phyloP scores from a whole-genome alignment of 495 filamentous ascomycete species.

The Penicillium parvum region DNA sequence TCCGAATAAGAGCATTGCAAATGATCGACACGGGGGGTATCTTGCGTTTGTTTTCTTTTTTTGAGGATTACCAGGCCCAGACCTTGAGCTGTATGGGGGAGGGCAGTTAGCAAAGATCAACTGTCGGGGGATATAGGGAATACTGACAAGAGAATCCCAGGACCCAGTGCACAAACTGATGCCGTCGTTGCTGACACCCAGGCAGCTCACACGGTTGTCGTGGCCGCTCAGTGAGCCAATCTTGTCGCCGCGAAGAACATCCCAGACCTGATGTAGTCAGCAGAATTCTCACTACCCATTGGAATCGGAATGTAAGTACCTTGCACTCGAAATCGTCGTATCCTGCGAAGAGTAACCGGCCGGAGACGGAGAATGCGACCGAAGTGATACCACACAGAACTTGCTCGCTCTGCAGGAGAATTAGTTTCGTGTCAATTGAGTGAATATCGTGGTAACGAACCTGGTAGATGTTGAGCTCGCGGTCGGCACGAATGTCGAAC shows the following conservation, averaged over 20 bases:
- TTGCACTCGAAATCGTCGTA: conserved; percentile 99
- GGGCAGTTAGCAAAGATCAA: conserved; percentile 11
- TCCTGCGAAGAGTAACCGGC: conserved; percentile 90
- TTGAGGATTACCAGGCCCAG: conserved; percentile 64
- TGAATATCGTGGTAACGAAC: conserved; percentile 42
- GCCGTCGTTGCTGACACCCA: conserved; percentile 97
- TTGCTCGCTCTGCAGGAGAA: conserved; percentile 71
- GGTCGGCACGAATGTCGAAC: conserved; percentile 95
- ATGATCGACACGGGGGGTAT: conserved; percentile 47
- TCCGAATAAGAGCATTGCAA: conserved; percentile 41
- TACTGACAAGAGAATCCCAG: conserved; percentile 95
- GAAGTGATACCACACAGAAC: conserved; percentile 98
- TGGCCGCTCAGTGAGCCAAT: conserved; percentile 94
- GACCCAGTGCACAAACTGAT: conserved; percentile 99
- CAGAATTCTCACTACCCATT: not conserved
- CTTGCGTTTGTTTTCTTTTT: conserved; percentile 35
- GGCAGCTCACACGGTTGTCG: conserved; percentile 97
- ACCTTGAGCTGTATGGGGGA: conserved; percentile 65
- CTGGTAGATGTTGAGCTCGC: conserved; percentile 94
- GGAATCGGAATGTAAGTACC: conserved; percentile 47
- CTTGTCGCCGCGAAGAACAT: conserved; percentile 92
- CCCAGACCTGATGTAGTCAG: conserved; percentile 74
- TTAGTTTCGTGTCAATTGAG: conserved; percentile 6
- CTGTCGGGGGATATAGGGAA: not conserved
- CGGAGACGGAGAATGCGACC: conserved; percentile 96